Evolutionary conservation across 2,329 filamentous ascomycete genomes (phyloP).

Genomic region (Ophiocordyceps polyrhachis-furcata): DNA sequence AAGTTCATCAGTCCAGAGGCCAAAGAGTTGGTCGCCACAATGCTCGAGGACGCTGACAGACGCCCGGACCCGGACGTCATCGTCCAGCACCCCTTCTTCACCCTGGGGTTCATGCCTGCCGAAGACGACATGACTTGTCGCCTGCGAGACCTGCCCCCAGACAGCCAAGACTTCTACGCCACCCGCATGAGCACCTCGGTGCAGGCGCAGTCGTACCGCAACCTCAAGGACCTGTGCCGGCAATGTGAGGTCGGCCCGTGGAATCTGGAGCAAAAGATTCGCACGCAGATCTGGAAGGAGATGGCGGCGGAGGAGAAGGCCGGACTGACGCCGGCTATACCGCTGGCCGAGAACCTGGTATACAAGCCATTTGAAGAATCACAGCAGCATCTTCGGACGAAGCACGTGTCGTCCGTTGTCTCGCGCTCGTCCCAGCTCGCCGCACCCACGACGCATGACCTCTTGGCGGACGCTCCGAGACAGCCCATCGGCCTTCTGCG

Average conservation of each 20-base stretch:
- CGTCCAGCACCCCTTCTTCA: constrained; percentile 65
- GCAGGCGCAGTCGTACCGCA: constrained; percentile 27
- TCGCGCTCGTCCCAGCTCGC: constrained; percentile 8
- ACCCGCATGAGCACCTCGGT: constrained; percentile 25
- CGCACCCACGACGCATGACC: constrained; percentile 12
- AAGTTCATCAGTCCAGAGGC: constrained; percentile 58
- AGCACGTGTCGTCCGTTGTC: constrained; percentile 12
- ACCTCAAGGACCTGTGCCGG: constrained; percentile 36
- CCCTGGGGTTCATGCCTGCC: constrained; percentile 52
- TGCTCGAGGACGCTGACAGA: constrained; percentile 57
- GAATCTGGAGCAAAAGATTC: constrained; percentile 24
- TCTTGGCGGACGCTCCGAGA: constrained; percentile 13
- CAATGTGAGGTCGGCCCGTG: constrained; percentile 41
- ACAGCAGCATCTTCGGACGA: constrained; percentile 20
- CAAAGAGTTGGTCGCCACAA: constrained; percentile 57
- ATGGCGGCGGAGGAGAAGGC: constrained; percentile 50
- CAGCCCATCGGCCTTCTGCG: constrained; percentile 25
- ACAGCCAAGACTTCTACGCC: constrained; percentile 37
- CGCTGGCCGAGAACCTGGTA: constrained; percentile 40
- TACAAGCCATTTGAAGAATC: constrained; percentile 47
- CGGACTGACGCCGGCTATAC: constrained; percentile 43
- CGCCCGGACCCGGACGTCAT: constrained; percentile 62
- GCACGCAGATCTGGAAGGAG: constrained; percentile 44
- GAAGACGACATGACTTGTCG: constrained; percentile 38
- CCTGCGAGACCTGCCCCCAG: constrained; percentile 37